Evolutionary conservation across 805 yeast species (phyloP).

Genomic region (Teunomyces cretensis): DNA sequence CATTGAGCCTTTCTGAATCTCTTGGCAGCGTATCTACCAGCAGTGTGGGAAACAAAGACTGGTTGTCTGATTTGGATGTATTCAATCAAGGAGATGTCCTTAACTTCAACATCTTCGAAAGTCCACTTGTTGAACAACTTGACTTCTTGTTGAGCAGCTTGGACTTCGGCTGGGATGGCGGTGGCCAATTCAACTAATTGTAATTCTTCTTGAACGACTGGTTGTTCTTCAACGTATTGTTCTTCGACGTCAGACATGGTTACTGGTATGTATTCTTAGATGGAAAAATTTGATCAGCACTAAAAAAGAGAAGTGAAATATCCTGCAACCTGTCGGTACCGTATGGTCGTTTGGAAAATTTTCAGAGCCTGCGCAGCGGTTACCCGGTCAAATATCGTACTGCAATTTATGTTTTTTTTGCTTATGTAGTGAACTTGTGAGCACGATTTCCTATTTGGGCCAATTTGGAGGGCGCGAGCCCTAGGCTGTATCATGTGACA

Average conservation of each 20-base stretch:
- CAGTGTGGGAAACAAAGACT: conserved; percentile 97
- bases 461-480: conserved; percentile 12
- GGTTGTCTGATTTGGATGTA: conserved; percentile 98
- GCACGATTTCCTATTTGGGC: conserved; percentile 14
- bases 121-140: conserved; percentile 99
- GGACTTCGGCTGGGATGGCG: conserved; percentile 94
- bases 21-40: conserved; percentile 99
- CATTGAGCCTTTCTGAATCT: conserved; percentile 99
- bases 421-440: conserved; percentile 14
- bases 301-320: conserved; percentile 6
- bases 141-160: conserved; percentile 93
- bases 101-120: conserved; percentile 94
- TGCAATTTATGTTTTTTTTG: conserved; percentile 12
- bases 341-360: conserved; percentile 11
- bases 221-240: conserved; percentile 53
- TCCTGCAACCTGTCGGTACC: conserved; percentile 2
- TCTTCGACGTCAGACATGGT: conserved; percentile 87
- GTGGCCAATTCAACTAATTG: conserved; percentile 87
- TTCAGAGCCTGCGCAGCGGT: conserved; percentile 10
- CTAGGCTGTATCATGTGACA: conserved; percentile 14
- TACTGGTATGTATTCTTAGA: conserved; percentile 11
- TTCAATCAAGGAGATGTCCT: conserved; percentile 97
- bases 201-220: conserved; percentile 84
- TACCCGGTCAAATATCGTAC: conserved; percentile 16
- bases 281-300: conserved; percentile 4